Evolutionary conservation across 306 rosid genomes (phyloP).

Genomic region (Hylodesmum podocarpum): DNA sequence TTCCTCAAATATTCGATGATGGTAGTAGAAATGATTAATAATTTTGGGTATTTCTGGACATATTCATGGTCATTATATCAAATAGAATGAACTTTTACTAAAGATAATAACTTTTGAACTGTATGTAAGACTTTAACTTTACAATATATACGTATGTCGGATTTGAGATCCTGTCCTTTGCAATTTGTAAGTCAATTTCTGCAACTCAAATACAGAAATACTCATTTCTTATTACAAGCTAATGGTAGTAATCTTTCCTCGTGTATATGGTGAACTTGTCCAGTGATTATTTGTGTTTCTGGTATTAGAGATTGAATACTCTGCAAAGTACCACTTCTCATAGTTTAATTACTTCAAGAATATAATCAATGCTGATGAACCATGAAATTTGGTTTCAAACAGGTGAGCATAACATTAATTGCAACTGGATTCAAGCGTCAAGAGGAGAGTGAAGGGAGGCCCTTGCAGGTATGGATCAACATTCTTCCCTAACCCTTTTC

Average conservation of each 20-base stretch:
- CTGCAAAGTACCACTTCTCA: neutral
- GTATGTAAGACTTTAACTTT: neutral
- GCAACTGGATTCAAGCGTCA: slow-evolving; percentile 95
- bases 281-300: neutral
- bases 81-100: neutral
- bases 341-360: neutral
- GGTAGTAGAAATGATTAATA: neutral
- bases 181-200: slow-evolving; percentile 9
- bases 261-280: neutral
- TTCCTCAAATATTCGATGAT: neutral
- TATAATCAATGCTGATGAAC: neutral
- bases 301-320: neutral
- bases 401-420: slow-evolving; percentile 86
- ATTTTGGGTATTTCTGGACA: neutral
- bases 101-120: neutral
- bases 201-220: neutral
- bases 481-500: neutral
- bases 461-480: slow-evolving; percentile 52
- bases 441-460: slow-evolving; percentile 73
- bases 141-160: neutral
- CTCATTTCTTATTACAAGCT: slow-evolving; percentile 7
- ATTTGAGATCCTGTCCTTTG: neutral
- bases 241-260: neutral
- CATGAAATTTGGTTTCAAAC: slow-evolving; percentile 23
- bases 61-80: neutral